phyloP scores from a whole-genome alignment of 768 basidiomycete genomes.

The Glaciozyma antarctica region DNA sequence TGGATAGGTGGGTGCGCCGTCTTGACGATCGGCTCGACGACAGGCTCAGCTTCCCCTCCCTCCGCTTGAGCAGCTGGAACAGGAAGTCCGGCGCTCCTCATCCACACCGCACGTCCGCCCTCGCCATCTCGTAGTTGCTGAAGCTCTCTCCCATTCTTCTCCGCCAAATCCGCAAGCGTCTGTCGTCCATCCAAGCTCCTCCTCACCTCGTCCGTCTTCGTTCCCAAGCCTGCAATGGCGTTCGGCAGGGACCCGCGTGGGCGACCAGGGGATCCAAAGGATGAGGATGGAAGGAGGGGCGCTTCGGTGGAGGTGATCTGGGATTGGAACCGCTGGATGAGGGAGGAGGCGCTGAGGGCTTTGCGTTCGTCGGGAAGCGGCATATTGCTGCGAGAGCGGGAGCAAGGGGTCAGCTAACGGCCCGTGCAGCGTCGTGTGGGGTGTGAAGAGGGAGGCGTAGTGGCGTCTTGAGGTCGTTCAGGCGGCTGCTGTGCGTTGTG shows the following conservation, averaged over 20 bases:
- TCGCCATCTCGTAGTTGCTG: not conserved
- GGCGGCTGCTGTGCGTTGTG: too few species aligned
- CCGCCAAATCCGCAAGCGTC: not conserved
- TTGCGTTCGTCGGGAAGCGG: conserved; percentile 13
- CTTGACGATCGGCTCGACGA: not conserved
- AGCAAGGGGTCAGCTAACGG: not conserved
- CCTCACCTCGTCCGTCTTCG: not conserved
- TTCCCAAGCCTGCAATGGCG: not conserved
- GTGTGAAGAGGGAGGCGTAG: too few species aligned
- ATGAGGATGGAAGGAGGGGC: conserved; percentile 5
- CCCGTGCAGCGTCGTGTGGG: not conserved
- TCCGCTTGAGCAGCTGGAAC: not conserved
- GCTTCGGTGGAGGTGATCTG: not conserved
- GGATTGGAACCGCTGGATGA: conserved; percentile 22
- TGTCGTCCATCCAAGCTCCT: not conserved
- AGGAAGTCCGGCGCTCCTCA: not conserved
- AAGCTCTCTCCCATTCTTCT: not conserved
- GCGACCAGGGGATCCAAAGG: conserved; percentile 10
- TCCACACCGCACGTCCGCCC: not conserved
- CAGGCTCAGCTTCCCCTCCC: not conserved
- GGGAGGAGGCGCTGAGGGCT: conserved; percentile 7
- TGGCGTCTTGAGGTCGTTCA: too few species aligned
- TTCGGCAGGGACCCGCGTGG: not conserved
- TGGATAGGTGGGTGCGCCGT: not conserved
- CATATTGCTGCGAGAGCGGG: not conserved